phyloP scores from a whole-genome alignment of 352 stramenopile genomes.

The Thalassiosira mediterranea region DNA sequence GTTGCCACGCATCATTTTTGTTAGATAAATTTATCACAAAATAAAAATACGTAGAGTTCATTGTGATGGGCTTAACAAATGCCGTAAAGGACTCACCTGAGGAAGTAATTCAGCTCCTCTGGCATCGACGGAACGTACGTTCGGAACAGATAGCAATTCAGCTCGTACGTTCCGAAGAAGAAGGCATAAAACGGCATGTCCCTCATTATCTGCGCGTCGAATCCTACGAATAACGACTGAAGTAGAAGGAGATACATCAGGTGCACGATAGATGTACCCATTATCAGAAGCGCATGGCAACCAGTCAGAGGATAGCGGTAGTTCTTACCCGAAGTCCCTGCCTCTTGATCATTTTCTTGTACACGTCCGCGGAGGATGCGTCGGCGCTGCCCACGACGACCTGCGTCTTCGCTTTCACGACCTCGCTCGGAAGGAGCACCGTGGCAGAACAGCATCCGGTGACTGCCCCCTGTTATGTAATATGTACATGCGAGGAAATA shows the following conservation, averaged over 20 bases:
- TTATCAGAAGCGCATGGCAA: background rate
- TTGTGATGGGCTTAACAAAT: no score
- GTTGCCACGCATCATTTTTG: conserved; percentile 1
- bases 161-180: conserved; percentile 87
- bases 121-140: conserved; percentile 77
- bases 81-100: conserved; percentile 38
- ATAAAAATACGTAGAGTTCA: no score
- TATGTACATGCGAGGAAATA: background rate
- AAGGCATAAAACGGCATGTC: conserved; percentile 86
- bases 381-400: conserved; percentile 58
- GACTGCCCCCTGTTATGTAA: conserved; percentile 55
- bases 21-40: conserved; percentile 8
- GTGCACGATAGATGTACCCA: background rate
- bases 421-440: conserved; percentile 77
- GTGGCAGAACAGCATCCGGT: conserved; percentile 76
- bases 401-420: conserved; percentile 83
- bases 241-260: background rate
- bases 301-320: background rate
- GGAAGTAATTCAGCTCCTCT: conserved; percentile 84
- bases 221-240: conserved; percentile 79
- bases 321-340: conserved; percentile 66
- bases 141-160: conserved; percentile 79
- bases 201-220: conserved; percentile 85
- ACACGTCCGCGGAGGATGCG: conserved; percentile 62
- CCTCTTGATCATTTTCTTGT: conserved; percentile 74